These are phyloP conservation scores for Stagonosporopsis chrysanthemi DNA, from an alignment of 2,329 filamentous ascomycete genomes.

Conservation along the genomic window DNA sequence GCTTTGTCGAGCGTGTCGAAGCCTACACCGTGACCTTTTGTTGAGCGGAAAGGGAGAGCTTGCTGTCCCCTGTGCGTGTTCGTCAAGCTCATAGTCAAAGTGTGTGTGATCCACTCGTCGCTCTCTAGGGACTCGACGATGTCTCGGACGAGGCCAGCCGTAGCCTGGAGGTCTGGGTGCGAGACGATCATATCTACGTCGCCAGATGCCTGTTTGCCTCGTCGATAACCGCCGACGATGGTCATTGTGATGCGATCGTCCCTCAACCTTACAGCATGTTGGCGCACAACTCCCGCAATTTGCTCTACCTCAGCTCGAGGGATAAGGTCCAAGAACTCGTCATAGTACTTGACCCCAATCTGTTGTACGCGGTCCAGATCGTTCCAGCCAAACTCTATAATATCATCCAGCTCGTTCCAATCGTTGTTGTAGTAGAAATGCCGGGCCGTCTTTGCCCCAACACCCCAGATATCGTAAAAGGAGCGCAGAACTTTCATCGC, in stretches of 20 bases:
- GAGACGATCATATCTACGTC: slow-evolving; percentile 89
- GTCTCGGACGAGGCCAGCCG: slow-evolving; percentile 73
- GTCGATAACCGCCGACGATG: slow-evolving; percentile 81
- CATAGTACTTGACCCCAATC: slow-evolving; percentile 92
- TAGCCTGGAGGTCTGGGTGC: slow-evolving; percentile 75
- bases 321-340: slow-evolving; percentile 79
- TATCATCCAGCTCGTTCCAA: slow-evolving; percentile 85
- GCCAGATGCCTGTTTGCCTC: slow-evolving; percentile 75
- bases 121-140: slow-evolving; percentile 75
- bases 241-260: slow-evolving; percentile 63
- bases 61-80: slow-evolving; percentile 77
- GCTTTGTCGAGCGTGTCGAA: slow-evolving; percentile 94
- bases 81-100: slow-evolving; percentile 72
- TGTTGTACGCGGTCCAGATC: slow-evolving; percentile 81
- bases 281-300: slow-evolving; percentile 70
- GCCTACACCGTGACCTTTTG: slow-evolving; percentile 59
- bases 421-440: slow-evolving; percentile 79
- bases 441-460: slow-evolving; percentile 79
- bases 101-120: slow-evolving; percentile 79
- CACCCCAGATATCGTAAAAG: slow-evolving; percentile 93
- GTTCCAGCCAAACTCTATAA: slow-evolving; percentile 83
- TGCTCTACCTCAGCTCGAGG: slow-evolving; percentile 74
- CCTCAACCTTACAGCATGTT: slow-evolving; percentile 71
- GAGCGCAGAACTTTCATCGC: slow-evolving; percentile 68
- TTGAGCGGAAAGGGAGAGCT: slow-evolving; percentile 62